phyloP scores from a whole-genome alignment of 768 basidiomycete genomes.

The Tulasnella sp. region DNA sequence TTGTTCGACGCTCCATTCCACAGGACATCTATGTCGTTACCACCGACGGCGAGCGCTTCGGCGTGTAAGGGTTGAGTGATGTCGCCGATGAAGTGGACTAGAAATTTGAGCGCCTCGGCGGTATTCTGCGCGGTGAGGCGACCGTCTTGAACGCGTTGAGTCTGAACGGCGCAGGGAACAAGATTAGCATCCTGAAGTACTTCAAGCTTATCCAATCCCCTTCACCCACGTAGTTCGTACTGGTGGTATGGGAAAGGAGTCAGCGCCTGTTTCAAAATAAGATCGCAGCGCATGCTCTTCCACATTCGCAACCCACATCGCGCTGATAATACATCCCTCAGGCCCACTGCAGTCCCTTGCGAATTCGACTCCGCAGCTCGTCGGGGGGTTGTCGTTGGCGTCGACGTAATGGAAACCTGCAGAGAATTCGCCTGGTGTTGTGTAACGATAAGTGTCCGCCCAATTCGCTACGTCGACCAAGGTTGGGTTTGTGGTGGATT shows the following conservation, averaged over 20 bases:
- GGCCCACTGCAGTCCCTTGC: constrained; percentile 25
- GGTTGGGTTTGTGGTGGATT: background rate
- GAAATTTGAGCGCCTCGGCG: constrained; percentile 33
- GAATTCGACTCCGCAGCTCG: constrained; percentile 22
- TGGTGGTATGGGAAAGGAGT: background rate
- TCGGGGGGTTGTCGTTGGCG: constrained; percentile 21
- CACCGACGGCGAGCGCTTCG: constrained; percentile 32
- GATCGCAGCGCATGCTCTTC: background rate
- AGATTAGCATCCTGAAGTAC: background rate
- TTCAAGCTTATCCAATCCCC: background rate
- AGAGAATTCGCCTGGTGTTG: background rate
- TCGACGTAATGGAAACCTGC: constrained; percentile 27
- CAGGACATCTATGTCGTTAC: constrained; percentile 33
- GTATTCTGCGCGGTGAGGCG: background rate
- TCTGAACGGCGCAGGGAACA: background rate
- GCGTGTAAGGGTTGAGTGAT: constrained; percentile 36
- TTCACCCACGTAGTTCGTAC: constrained; percentile 29
- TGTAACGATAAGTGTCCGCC: constrained; percentile 16
- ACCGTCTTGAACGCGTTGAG: constrained; percentile 29
- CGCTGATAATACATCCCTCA: constrained; percentile 24
- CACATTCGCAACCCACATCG: constrained; percentile 19
- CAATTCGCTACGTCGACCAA: constrained; percentile 24
- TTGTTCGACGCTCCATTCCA: constrained; percentile 31
- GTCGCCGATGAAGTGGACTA: constrained; percentile 36
- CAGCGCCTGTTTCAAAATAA: background rate